Evolutionary conservation across 2,329 filamentous ascomycete genomes (phyloP), one percentile per base, ranked within the genome.

Genomic region (Botryotinia narcissicola): DNA sequence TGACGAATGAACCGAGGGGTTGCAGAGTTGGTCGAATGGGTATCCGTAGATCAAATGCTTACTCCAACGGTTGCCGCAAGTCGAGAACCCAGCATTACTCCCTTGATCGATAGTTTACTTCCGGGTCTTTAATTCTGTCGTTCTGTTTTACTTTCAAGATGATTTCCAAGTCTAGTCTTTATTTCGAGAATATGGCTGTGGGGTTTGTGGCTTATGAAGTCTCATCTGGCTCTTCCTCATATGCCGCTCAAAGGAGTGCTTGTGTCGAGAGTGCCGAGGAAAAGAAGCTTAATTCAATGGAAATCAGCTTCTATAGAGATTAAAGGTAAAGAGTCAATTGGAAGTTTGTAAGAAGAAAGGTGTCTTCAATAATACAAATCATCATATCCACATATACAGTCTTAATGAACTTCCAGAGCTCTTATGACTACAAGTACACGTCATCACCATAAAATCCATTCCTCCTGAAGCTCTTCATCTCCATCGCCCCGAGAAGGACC

Each of bases 371-470:
- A 32, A 20, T 40, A 3, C 20, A 29, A 57, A 57, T 68, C 16
- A 42, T 54, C 10, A 3, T 57, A 57, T 42, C 40, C 8, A 40
- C 16, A 68, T 57, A 68, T 57, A 68, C 48, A 54, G 6, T 25
- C 25, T 32, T 4, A 16, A 18, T 20, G 37, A 42, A 68, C 51
- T 51, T 16, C 51, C 63, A 69, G 54, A 51, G 62, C 22, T 10
- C 32, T n/a, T 29, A 5, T 40, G 16, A 32, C 25, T 32, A 10
- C 25, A 61, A 16, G n/a, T 7, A 48, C 9, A 35, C 7, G 20
- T 8, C 35, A 37, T 72, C 63, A 72, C 71, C 71, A 68, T 7
- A 22, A 16, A 60, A 72, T 48, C 16, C 51, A 69, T 32, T 69
- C 71, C 10, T 61, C 63, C 16, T 69, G 42, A 2, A 51, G 40